Percentiles rank a stretch among this genome's conserved stretches.
Evolutionary conservation across 148 eudicot genomes (phyloP).

Genomic region (Rhododendron simsii): DNA sequence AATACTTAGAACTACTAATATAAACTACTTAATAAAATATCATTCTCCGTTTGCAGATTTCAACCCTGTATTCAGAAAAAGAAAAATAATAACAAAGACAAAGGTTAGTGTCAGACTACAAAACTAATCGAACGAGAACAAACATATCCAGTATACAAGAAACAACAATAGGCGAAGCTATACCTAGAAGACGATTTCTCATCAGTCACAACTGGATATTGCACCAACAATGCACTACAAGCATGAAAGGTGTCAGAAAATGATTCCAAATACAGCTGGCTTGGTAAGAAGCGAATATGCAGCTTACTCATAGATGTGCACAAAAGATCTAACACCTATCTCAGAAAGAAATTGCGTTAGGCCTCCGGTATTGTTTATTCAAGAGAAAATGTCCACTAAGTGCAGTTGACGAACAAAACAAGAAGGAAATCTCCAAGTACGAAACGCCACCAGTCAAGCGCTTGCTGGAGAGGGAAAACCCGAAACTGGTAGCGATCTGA

Average conservation of each 20-base stretch:
- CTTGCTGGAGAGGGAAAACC: constrained; percentile 57
- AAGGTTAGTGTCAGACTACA: neutral
- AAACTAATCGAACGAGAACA: neutral
- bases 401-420: constrained; percentile 65
- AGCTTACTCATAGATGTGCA: constrained; percentile 64
- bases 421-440: constrained; percentile 58
- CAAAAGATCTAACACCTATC: constrained; percentile 52
- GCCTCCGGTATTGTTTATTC: constrained; percentile 52
- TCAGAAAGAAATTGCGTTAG: constrained; percentile 57
- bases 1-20: constrained; percentile 31
- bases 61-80: constrained; percentile 39
- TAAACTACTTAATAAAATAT: constrained; percentile 22
- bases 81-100: neutral
- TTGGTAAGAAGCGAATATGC: neutral
- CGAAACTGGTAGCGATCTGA: constrained; percentile 53
- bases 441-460: constrained; percentile 86
- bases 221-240: constrained; percentile 37
- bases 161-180: neutral
- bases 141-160: neutral
- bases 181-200: constrained; percentile 44
- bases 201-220: constrained; percentile 22
- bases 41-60: constrained; percentile 29
- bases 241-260: constrained; percentile 6
- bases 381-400: constrained; percentile 40
- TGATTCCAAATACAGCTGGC: neutral